phyloP scores from a whole-genome alignment of 2,329 filamentous ascomycete species.

The Stagonosporopsis cucurbitacearum region DNA sequence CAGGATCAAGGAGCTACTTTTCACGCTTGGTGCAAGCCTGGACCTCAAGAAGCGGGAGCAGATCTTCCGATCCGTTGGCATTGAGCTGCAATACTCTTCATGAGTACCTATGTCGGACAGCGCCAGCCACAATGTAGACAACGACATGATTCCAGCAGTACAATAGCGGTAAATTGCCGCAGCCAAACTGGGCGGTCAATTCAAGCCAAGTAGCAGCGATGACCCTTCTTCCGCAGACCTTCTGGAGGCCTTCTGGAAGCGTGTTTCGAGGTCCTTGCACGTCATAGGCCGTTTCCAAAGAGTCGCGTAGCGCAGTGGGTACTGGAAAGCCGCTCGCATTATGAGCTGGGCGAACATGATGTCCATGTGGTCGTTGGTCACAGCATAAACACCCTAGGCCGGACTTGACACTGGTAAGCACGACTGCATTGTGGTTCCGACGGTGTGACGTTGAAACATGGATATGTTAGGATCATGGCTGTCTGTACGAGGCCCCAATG shows the following conservation, averaged over 20 bases:
- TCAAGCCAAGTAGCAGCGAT: constrained; percentile 10
- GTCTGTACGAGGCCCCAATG: constrained; percentile 16
- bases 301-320: constrained; percentile 26
- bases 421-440: constrained; percentile 28
- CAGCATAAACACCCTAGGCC: constrained; percentile 23
- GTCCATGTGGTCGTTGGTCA: constrained; percentile 26
- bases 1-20: constrained; percentile 86
- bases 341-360: constrained; percentile 15
- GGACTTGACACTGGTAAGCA: constrained; percentile 24
- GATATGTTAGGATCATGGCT: constrained; percentile 31
- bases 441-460: constrained; percentile 39
- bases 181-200: constrained; percentile 16
- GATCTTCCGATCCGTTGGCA: constrained; percentile 75
- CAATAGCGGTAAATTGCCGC: constrained; percentile 8
- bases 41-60: constrained; percentile 78
- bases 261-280: constrained; percentile 20
- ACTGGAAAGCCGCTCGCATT: constrained; percentile 13
- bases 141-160: constrained; percentile 9
- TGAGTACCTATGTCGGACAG: constrained; percentile 54
- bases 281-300: constrained; percentile 26
- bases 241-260: constrained; percentile 33
- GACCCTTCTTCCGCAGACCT: constrained; percentile 18
- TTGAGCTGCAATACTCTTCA: constrained; percentile 84
- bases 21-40: constrained; percentile 86
- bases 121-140: constrained; percentile 8